Conservation (phyloP, 495 filamentous ascomycete species). For the Tuber umbilicatum region DNA sequence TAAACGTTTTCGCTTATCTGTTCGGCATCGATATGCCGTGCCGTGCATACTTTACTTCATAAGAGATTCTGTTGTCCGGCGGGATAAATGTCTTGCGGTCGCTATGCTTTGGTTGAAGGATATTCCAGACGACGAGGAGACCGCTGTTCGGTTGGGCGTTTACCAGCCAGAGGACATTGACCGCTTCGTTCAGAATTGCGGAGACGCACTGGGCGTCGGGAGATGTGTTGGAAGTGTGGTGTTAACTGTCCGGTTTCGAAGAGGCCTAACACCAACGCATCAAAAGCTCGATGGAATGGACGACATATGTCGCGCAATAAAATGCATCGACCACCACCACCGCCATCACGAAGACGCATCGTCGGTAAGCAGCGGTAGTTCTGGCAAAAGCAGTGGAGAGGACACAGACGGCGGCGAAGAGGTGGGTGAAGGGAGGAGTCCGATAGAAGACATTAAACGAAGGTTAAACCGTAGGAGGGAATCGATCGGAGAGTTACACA, state of each 20-base stretch:
- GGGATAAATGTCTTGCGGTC: conserved; percentile 55
- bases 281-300: conserved; percentile 1
- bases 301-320: background rate
- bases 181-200: conserved; percentile 35
- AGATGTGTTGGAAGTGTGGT: conserved; percentile 21
- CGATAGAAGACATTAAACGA: conserved; percentile 12
- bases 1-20: conserved; percentile 45
- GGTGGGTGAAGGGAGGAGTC: background rate
- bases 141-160: conserved; percentile 51
- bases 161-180: conserved; percentile 41
- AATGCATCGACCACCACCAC: background rate
- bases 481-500: conserved; percentile 53
- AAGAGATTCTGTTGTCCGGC: conserved; percentile 47
- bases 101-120: conserved; percentile 62
- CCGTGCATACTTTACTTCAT: conserved; percentile 58
- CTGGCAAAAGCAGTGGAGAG: conserved; percentile 2
- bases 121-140: conserved; percentile 57
- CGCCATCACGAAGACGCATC: background rate
- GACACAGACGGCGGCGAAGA: conserved; percentile 6
- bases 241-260: conserved; percentile 26
- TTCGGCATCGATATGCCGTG: conserved; percentile 56
- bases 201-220: background rate
- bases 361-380: background rate
- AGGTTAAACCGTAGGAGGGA: conserved; percentile 20
- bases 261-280: conserved; percentile 29